Base-by-base conservation (phyloP, 257 asterid genomes). In the Solanum bukasovii region DNA sequence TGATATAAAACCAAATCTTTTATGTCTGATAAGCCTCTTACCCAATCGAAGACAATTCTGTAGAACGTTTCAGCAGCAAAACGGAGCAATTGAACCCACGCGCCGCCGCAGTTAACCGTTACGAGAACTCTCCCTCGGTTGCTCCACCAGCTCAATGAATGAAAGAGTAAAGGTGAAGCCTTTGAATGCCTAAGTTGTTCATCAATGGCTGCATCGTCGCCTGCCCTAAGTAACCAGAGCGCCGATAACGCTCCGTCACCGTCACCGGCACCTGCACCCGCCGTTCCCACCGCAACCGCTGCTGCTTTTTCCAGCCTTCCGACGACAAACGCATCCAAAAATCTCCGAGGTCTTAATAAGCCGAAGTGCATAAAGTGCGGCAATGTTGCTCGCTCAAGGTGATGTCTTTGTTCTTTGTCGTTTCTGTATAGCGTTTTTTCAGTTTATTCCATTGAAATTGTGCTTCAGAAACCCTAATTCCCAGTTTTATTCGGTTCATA, bases 381-480 rank as follows among this genome's bases (percentile, higher is more conserved):
- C 84, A 97, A 97, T 91, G 98, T 97, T 87, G 99, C 99, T 87
- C 99, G 99, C 82, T 96, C 99, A 87, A 94, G 99, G 99, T 97
- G 88, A 71, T 40, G 27, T 33, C 7, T 29, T 77, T 44, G 42
- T 56, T 38, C 11, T 38, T 14, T 37, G 79, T 29, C 87, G 14
- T 65, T 6, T 27, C 23, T 31, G 38, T 70, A 29, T 70, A 11
- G 29, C 52, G 29, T 46, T 65, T 14, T 34, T 35, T 61, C 23
- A 23, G 5, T 74, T 34, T n/a, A 46, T 81, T 44, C 14, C 5
- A 46, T 79, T 46, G 42, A 9, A 79, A 81, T 81, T 81, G 40
- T 16, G 85, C 65, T 79, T 44, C 7, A 79, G 67, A 44, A 86
- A 86, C 20, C 35, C 29, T 38, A 27, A 40, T 35, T 86, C 35